phyloP scores from a whole-genome alignment of 1,139 yeast genomes.

The Saccharomycopsis hybrid region DNA sequence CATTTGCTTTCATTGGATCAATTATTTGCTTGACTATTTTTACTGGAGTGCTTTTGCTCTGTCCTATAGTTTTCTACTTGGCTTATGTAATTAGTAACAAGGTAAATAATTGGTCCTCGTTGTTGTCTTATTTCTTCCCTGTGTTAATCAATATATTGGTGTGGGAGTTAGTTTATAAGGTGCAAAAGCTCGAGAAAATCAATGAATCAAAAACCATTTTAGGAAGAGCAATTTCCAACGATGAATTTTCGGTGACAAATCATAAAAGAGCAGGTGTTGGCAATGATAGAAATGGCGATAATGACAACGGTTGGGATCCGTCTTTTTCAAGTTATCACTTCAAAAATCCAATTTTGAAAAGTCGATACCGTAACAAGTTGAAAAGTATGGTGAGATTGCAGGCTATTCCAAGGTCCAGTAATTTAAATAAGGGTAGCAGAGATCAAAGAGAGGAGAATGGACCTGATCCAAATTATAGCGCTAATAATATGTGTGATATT shows the following conservation, averaged over 20 bases:
- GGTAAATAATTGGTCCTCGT: constrained; percentile 20
- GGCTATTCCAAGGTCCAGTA: background rate
- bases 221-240: constrained; percentile 13
- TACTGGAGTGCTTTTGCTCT: constrained; percentile 21
- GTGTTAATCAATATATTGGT: constrained; percentile 23
- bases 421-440: background rate
- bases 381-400: too few species aligned
- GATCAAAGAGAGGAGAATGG: too few species aligned
- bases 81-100: constrained; percentile 20
- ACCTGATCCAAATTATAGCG: too few species aligned
- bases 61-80: constrained; percentile 21
- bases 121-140: constrained; percentile 24
- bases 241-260: constrained; percentile 13
- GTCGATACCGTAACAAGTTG: too few species aligned
- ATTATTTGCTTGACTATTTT: constrained; percentile 22
- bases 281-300: too few species aligned
- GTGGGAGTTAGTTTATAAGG: constrained; percentile 24
- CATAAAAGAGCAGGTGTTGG: too few species aligned
- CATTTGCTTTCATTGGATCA: constrained; percentile 22
- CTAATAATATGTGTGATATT: too few species aligned
- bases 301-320: too few species aligned
- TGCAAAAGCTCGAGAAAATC: constrained; percentile 5
- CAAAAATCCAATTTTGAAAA: too few species aligned
- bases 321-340: background rate
- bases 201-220: constrained; percentile 15